Percentiles rank a stretch among this genome's conserved stretches.
Conservation (phyloP, 2,329 filamentous ascomycete genomes). For the Nemania diffusa region DNA sequence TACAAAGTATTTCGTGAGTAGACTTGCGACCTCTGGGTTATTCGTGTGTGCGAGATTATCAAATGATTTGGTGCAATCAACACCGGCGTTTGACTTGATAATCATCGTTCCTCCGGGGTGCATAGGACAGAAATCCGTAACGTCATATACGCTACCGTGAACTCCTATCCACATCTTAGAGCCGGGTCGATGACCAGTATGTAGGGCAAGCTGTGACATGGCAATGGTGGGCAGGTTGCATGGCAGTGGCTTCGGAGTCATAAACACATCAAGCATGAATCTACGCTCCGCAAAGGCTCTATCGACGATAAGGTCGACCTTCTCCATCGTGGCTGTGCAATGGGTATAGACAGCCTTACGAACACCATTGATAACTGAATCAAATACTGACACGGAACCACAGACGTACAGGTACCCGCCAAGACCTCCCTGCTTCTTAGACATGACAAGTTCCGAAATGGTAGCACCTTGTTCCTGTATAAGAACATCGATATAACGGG, state of each 20-base stretch:
- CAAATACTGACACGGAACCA: conserved; percentile 60
- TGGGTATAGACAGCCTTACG: conserved; percentile 66
- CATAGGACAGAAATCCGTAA: conserved; percentile 64
- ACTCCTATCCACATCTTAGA: conserved; percentile 63
- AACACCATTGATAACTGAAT: conserved; percentile 66
- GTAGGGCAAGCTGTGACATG: conserved; percentile 59
- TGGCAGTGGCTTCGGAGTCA: conserved; percentile 63
- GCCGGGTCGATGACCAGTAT: conserved; percentile 61
- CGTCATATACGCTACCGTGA: conserved; percentile 63
- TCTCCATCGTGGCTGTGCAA: conserved; percentile 62
- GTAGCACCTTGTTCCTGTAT: conserved; percentile 62
- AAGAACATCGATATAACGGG: conserved; percentile 63
- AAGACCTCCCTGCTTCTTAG: conserved; percentile 63
- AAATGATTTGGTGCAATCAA: conserved; percentile 63
- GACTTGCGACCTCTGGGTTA: conserved; percentile 63
- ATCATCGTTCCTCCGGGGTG: conserved; percentile 65
- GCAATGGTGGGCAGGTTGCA: conserved; percentile 62
- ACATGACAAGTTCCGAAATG: conserved; percentile 66
- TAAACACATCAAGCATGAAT: conserved; percentile 68
- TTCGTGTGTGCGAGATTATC: conserved; percentile 65
- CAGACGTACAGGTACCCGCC: conserved; percentile 62
- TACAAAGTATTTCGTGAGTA: conserved; percentile 65
- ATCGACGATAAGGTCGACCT: conserved; percentile 61
- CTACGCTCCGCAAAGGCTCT: conserved; percentile 65
- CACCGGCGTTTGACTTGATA: conserved; percentile 64